Base-by-base conservation (phyloP, 495 filamentous ascomycete species). In the Lasiosphaeris hirsuta region DNA sequence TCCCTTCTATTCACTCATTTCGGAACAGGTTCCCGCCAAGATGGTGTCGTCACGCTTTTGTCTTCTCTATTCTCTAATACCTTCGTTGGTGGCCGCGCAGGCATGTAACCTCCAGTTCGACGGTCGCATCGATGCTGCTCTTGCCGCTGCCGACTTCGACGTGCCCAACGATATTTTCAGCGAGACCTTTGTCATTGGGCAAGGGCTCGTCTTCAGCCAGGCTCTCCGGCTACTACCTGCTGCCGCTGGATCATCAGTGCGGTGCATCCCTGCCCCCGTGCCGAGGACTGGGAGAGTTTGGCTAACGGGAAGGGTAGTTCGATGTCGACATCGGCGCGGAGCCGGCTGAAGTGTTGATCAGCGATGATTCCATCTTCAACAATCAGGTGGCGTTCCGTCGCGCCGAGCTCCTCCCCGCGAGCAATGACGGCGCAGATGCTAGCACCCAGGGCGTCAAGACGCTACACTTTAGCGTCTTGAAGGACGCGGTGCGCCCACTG, bases 331-430 rank as follows among this genome's bases (percentile, higher is more conserved):
- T 63, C 0, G 58, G 59, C n/a, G 15, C 42, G 1, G 53, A 51
- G 8, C 57, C 72, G 4, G 55, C 65, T 36, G 70, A 68, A 49
- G 67, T 72, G 6, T 66, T 62, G 39, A 72, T 73, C 57, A 68
- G 62, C 49, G 78, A 81, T 60, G 54, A 72, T 39, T 81, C 78
- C 51, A 79, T 80, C 59, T 80, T 81, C 58, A 74, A 73, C 54
- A 57, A 64, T 37, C 77, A 81, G 60, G 65, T 59, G 9, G 78
- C 76, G 36, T 80, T 79, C 64, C 78, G 78, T 34, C 71, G 78
- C 41, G 72, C 75, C 13, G 78, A 81, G 59, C 67, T 80, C 40
- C 56, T 78, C 13, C 74, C 71, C 11, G 69, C 64, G 0, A 69
- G 68, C 52, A 79, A 78, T 59, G 66, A 69, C 43, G 78, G 77